Evolutionary conservation across 129 eudicot species (phyloP).

Genomic region (Centella asiatica): DNA sequence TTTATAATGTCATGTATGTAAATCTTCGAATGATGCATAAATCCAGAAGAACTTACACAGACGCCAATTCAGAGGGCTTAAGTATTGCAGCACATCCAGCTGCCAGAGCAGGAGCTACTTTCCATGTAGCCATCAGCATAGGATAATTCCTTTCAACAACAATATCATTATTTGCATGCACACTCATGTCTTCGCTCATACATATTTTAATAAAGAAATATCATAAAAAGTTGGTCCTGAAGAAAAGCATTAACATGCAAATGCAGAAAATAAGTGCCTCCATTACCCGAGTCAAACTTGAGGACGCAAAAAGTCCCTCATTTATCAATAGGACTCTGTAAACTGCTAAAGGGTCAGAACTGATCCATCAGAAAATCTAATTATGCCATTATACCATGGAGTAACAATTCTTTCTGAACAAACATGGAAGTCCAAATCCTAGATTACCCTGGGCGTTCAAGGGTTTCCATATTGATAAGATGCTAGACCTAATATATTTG

Average conservation of each 20-base stretch:
- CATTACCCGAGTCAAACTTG: background rate
- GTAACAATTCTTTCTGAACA: background rate
- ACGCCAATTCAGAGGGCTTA: constrained; percentile 93
- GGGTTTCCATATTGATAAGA: too few relatives aligned
- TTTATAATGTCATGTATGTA: background rate
- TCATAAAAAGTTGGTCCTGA: too few relatives aligned
- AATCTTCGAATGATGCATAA: background rate
- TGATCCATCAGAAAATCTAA: background rate
- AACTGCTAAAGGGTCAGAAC: background rate
- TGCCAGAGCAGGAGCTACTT: constrained; percentile 98
- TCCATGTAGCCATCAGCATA: constrained; percentile 96
- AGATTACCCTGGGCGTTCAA: too few relatives aligned
- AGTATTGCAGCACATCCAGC: constrained; percentile 98
- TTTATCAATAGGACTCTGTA: too few relatives aligned
- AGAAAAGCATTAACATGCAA: background rate
- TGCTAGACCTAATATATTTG: too few relatives aligned
- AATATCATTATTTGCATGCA: too few relatives aligned
- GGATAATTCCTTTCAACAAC: constrained; percentile 73
- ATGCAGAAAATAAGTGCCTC: background rate
- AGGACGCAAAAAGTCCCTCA: background rate
- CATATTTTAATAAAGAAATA: too few relatives aligned
- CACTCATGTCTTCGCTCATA: too few relatives aligned
- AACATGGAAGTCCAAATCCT: too few relatives aligned
- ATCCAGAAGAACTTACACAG: constrained; percentile 47
- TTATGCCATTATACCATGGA: background rate